Evolutionary conservation across 805 yeast species (phyloP), one percentile per base, ranked within the genome.

Genomic region (Saturnispora quitensis): DNA sequence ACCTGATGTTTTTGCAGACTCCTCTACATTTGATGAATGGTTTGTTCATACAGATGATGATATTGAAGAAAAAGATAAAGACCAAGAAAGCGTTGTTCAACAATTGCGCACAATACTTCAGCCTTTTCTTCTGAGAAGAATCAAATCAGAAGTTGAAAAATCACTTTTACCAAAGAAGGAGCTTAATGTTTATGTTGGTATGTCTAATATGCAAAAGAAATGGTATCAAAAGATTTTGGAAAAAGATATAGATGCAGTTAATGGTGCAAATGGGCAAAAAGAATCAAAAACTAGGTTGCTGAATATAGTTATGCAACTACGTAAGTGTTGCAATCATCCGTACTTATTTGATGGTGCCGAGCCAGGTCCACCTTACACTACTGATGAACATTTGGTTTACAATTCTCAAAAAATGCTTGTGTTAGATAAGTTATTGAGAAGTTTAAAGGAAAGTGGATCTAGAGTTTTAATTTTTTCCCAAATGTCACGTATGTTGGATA

Each of bases 311-410:
- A 91, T 91, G 98, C 98, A 91, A 68, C 73, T 91, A 57, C 77
- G 98, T 62, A 91, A 91, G 67, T 91, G 98, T 67, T 91, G 98
- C 66, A 91, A 93, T 65, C 99, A 93, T 68, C 98, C 98, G 0
- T 91, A 93, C 67, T 71, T 91, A 50, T 93, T 93, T 62, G 98
- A 91, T 65, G 98, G 99, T n/a, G 99, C 98, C 1, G 98, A 90
- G 67, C 98, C 97, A 0, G 98, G 98, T 9, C 98, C 98, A 1
- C 98, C 98, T 1, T 91, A 75, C 62, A 91, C 97, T 1, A 91
- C 95, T 1, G 97, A 89, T 67, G 97, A 90, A 66, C 98, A 91
- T 68, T 74, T 91, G 56, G 83, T 90, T n/a, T 82, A 61, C 71
- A 91, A 91, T 64, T 77, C 96, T 6, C 97, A 96, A 31, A 90